A percentile compares a stretch with the other conserved stretches of the same genome.
phyloP scores from a whole-genome alignment of 1,139 yeast species.

The Pichiaceae sp. region DNA sequence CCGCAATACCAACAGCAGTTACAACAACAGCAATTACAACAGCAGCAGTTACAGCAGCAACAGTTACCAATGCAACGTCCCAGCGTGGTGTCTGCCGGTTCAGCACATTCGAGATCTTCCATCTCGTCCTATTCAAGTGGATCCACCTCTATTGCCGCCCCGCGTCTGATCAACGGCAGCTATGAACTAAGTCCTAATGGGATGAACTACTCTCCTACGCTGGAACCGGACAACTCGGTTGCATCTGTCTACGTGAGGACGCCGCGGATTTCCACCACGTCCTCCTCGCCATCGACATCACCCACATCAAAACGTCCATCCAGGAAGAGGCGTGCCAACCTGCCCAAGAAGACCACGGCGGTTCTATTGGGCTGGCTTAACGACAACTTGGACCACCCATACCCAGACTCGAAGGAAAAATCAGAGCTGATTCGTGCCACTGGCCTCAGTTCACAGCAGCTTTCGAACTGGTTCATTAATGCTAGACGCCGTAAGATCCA shows the following conservation, averaged over 20 bases:
- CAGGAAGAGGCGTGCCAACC: constrained; percentile 34
- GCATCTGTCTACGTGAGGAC: not conserved
- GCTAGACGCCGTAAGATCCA: constrained; percentile 80
- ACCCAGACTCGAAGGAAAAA: constrained; percentile 89
- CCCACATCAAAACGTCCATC: not conserved
- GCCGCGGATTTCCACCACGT: not conserved
- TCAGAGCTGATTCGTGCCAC: constrained; percentile 71
- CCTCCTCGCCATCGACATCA: not conserved
- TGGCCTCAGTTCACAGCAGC: constrained; percentile 83
- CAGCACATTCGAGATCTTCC: not conserved
- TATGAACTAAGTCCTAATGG: not conserved
- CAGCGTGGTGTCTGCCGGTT: not conserved
- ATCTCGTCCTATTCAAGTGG: not conserved
- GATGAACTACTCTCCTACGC: not conserved
- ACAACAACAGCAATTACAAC: not conserved
- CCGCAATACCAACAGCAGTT: not conserved
- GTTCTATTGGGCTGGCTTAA: constrained; percentile 78
- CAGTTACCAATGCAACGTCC: not conserved
- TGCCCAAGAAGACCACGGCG: constrained; percentile 84
- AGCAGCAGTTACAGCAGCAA: not conserved
- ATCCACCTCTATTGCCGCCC: not conserved
- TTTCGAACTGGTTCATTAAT: constrained; percentile 94
- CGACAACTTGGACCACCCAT: constrained; percentile 83
- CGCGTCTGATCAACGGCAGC: not conserved
- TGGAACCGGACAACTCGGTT: not conserved